Evolutionary conservation across 169 alveolate genomes (phyloP), one percentile per base, ranked within the genome.

Genomic region (Plasmodium falciparum): DNA sequence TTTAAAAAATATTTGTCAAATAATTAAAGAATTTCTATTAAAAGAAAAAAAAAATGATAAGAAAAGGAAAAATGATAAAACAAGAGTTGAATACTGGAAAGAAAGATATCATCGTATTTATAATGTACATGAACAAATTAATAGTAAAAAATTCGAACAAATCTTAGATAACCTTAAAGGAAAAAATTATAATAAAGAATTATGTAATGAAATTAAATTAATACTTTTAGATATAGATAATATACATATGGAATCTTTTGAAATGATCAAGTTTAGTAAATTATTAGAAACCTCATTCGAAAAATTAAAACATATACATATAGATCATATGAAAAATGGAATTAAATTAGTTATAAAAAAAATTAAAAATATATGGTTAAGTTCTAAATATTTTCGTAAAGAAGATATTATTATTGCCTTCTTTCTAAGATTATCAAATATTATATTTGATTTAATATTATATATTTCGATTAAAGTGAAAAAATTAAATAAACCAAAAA

Each of bases 231-330:
- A 83, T 20, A 66, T 83, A 43, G 91, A 83, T 56, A 61, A 58
- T 63, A 83, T 83, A 20, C 91, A 83, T 50, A 83, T 83, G 61
- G 83, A 83, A 83, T 83, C 91, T 15, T 83, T 83, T 39, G 91
- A 83, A 83, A 83, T 83, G 91, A 83, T 83, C 4, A 83, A 83
- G 67, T 83, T 83, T 69, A 83, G 91, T 58, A 83, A 67, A 43
- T 45, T 83, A 12, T 54, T 83, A 61, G 85, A 83, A 26, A 83
- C 59, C 9, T 83, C 91, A n/a, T 83, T 83, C 58, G 83, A 83
- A 54, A 69, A 62, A 6, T 69, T 83, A 83, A 83, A 70, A 58
- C 33, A 26, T 56, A 69, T 3, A 52, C 61, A 83, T 58, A 83
- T 83, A 15, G 45, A 69, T 61, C 80, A 83, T 69, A 83, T 83